Base-by-base conservation (phyloP, 441 rosid genomes). In the Oxalis stricta region DNA sequence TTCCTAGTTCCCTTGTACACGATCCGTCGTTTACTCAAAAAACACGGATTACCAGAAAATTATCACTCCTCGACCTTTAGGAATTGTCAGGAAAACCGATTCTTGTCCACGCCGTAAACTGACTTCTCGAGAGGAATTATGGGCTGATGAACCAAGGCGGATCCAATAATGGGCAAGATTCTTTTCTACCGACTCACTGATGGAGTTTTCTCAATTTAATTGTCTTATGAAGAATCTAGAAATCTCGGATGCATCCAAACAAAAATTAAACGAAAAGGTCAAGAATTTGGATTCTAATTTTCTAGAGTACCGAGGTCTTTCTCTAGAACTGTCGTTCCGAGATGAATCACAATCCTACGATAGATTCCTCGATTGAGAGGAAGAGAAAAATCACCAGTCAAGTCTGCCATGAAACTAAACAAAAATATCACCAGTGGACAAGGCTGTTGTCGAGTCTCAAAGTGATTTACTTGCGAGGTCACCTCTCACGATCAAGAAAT, bases 1-100 rank as follows among this genome's bases (percentile, higher is more conserved):
- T 69, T 46, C 50, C 35, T 72, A 29, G 72, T 72, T 49, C 75
- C 70, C 0, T 22, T 50, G 34, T 58, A 46, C 38, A 63, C 72
- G 0, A 41, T 69, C 17, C 38, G 48, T 20, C 29, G 50, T 10
- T 46, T 72, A 29, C 31, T 66, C 38, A 56, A 52, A 38, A 12
- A 48, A 12, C 46, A 46, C 3, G 41, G n/a, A 33, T 18, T 15
- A 16, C 9, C 29, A 2, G n/a, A 28, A 24, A 8, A 12, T n/a
- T n/a, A n/a, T 23, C 28, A 23, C 28, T 23, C 28, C 28, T 23
- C 28, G n/a, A n/a, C n/a, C 7, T 23, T 23, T 23, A 23, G 7
- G 28, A 3, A 23, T 3, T 7, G 7, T 7, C 28, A 23, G 7
- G 5, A 8, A 26, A n/a, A n/a, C n/a, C n/a, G 11, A 28, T 15